Percentiles rank a stretch among this genome's conserved stretches.
These are phyloP conservation scores for Penicillium nordicum DNA, from an alignment of 2,329 filamentous ascomycete species.

Conservation along the genomic window DNA sequence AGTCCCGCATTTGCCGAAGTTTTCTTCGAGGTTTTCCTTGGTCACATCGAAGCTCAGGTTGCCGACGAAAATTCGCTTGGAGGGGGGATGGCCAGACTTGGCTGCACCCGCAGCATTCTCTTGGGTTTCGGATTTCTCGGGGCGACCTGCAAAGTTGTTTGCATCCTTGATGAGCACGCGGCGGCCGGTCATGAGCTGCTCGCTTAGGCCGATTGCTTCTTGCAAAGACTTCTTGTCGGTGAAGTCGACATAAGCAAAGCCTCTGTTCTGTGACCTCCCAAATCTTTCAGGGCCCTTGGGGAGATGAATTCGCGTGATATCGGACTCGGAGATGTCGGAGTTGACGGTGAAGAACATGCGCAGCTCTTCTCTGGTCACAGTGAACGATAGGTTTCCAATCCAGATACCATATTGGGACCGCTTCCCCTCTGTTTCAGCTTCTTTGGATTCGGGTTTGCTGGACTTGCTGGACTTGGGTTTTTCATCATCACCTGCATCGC, in stretches of 20 bases:
- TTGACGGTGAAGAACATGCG: conserved; percentile 75
- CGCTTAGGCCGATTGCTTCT: conserved; percentile 80
- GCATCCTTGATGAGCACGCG: conserved; percentile 90
- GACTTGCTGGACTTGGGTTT: conserved; percentile 20
- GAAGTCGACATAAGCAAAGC: conserved; percentile 96
- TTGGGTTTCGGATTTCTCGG: conserved; percentile 58
- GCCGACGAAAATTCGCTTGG: conserved; percentile 81
- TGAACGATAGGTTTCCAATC: conserved; percentile 94
- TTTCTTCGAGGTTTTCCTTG: conserved; percentile 73
- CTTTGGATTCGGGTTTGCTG: conserved; percentile 33
- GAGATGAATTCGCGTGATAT: conserved; percentile 81
- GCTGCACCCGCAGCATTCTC: conserved; percentile 28
- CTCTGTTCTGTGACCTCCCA: conserved; percentile 69
- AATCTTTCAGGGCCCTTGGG: conserved; percentile 58
- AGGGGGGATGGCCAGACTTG: conserved; percentile 59
- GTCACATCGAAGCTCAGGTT: conserved; percentile 81
- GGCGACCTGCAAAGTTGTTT: conserved; percentile 85
- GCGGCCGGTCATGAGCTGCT: conserved; percentile 71
- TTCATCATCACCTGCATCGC: conserved; percentile 26
- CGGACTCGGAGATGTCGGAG: conserved; percentile 61
- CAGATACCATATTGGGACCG: conserved; percentile 84
- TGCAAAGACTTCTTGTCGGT: conserved; percentile 63
- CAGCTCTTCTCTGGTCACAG: conserved; percentile 68
- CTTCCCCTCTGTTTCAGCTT: conserved; percentile 30
- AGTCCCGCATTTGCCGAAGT: conserved; percentile 81